These are phyloP conservation scores for Ganoderma lingzhi DNA, from an alignment of 1,284 basidiomycete genomes.

Conservation along the genomic window DNA sequence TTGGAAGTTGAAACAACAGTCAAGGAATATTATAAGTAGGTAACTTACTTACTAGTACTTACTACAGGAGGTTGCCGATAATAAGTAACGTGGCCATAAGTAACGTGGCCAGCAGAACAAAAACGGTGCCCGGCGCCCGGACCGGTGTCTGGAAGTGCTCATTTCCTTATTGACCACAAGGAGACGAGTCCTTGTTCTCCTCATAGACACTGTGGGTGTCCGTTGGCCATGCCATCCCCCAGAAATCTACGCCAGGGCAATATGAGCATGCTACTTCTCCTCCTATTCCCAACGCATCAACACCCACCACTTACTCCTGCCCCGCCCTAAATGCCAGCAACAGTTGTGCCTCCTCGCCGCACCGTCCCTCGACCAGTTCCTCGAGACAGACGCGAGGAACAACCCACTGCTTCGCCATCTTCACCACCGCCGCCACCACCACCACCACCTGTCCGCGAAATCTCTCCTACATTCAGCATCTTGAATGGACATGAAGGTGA, in stretches of 20 bases:
- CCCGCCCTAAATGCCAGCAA: slow-evolving; percentile 9
- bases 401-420: neutral
- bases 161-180: slow-evolving; percentile 19
- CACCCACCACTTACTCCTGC: neutral
- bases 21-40: too few relatives aligned
- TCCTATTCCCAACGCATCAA: too few relatives aligned
- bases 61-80: neutral
- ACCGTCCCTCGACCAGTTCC: slow-evolving; percentile 6
- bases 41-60: too few relatives aligned
- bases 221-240: slow-evolving; percentile 12
- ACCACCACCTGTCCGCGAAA: neutral
- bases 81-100: neutral
- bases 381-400: neutral
- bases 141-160: neutral
- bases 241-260: neutral
- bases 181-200: slow-evolving; percentile 16
- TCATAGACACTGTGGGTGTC: slow-evolving; percentile 13
- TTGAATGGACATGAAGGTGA: slow-evolving; percentile 6
- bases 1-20: too few relatives aligned
- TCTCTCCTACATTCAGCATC: slow-evolving; percentile 12
- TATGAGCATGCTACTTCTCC: neutral
- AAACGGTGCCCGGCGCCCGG: neutral
- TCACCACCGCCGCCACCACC: neutral
- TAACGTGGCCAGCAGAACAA: neutral
- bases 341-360: slow-evolving; percentile 2